Base-by-base conservation (phyloP, 2,329 filamentous ascomycete genomes). In the Thelonectria rubi region DNA sequence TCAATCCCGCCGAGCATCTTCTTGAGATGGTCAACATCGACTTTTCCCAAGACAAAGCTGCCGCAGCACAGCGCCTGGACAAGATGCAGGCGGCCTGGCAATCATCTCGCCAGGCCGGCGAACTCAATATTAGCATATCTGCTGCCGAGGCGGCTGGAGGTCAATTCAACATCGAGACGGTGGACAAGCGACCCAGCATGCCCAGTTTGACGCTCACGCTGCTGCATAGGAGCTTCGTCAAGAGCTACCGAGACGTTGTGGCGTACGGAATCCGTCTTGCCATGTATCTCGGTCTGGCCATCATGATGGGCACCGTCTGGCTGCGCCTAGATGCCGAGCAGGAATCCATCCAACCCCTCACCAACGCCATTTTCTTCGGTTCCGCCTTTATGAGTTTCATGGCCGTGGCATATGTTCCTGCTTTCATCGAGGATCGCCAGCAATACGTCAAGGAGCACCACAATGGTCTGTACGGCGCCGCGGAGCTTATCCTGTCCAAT, bases 291-390 rank as follows among this genome's bases (percentile, higher is more conserved):
- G 86, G 87, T 1, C 82, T 96, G 15, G 92, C 92, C 1, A 86
- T 95, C 68, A 89, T 95, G 86, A 93, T 94, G 89, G 92, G 93
- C 5, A 96, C 93, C 0, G 91, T 96, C 12, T 97, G 91, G 89
- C 79, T 96, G 14, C 87, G 92, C 6, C 81, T 97, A 3, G 78
- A 83, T 4, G 82, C 89, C 0, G 79, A 82, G 0, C 92, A 96
- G 73, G 80, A 83, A 58, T 90, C 90, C 60, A 94, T 97, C 68
- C 89, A 92, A 69, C 88, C 92, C 0, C 91, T 92, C 70, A 92
- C 88, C 75, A 97, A 96, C 74, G 91, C 91, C 49, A 91, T 96
- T 53, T 90, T 91, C 81, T 91, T 91, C 69, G 88, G 89, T 15
- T 86, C 84, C 0, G 90, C 89, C 1, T 92, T 92, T 76, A 91